These are phyloP conservation scores for Kluyveromyces lactis DNA, from an alignment of 805 yeast species.

Conservation along the genomic window DNA sequence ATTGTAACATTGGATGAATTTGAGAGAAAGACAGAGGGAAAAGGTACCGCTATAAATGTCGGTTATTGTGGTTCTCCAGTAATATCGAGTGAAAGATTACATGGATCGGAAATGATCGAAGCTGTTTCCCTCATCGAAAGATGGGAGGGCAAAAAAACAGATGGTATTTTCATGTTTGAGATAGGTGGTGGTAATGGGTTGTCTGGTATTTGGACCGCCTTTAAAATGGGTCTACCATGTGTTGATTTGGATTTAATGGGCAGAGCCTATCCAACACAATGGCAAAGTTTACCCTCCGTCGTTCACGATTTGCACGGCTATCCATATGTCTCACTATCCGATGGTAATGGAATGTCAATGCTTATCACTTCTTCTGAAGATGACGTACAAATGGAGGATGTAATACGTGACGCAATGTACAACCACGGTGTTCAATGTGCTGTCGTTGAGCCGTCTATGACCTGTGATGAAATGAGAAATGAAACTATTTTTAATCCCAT, in stretches of 20 bases:
- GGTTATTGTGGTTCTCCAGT: conserved; percentile 42
- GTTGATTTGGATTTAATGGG: conserved; percentile 40
- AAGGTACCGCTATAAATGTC: conserved; percentile 25
- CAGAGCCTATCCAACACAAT: conserved; percentile 39
- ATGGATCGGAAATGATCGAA: conserved; percentile 32
- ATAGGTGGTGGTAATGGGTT: conserved; percentile 40
- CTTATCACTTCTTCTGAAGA: conserved; percentile 27
- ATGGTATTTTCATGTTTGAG: conserved; percentile 32
- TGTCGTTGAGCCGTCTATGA: conserved; percentile 31
- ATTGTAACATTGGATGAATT: conserved; percentile 32
- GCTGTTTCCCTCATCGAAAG: conserved; percentile 26
- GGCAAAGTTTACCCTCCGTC: conserved; percentile 33
- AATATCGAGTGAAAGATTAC: conserved; percentile 36
- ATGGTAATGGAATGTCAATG: conserved; percentile 37
- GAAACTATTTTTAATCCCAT: conserved; percentile 30
- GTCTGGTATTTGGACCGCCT: conserved; percentile 23
- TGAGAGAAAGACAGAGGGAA: conserved; percentile 14
- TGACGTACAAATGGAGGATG: conserved; percentile 31
- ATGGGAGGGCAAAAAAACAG: conserved; percentile 24
- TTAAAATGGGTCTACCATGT: conserved; percentile 25
- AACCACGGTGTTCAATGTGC: conserved; percentile 37
- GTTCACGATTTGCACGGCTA: conserved; percentile 8
- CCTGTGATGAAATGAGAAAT: conserved; percentile 18
- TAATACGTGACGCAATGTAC: conserved; percentile 35
- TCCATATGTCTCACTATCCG: conserved; percentile 25